Base-by-base conservation (phyloP, 345 rosid species). In the Sisymbrium altissimum region DNA sequence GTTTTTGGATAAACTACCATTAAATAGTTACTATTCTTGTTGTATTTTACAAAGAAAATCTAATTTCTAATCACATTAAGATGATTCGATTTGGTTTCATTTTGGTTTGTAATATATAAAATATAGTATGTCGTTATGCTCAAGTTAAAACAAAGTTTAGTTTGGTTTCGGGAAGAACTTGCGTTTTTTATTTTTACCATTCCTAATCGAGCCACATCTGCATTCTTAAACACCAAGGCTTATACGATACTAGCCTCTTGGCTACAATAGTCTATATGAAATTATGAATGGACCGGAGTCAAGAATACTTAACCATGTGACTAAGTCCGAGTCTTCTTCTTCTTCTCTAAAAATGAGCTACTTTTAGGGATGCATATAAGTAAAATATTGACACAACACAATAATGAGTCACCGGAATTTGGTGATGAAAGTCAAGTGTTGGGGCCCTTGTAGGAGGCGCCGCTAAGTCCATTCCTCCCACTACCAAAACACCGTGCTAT, bases 401-500 rank as follows among this genome's bases (percentile, higher is more conserved):
- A 75, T 75, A 41, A 68, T 68, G 64, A 64, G 46, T 73, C 71
- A 54, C 68, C 56, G 55, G 35, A 62, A 75, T 14, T 21, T 19
- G 30, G 44, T 27, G 19, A 56, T 33, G 48, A 75, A 75, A 75
- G 79, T 68, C 73, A 67, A 67, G 74, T 39, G 6, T 57, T 67
- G 73, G 79, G 79, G 21, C 68, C 79, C 60, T 67, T 19, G 4
- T 49, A 39, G 38, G 62, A 67, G 73, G 68, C 78, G 78, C 79
- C 72, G 59, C 65, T 72, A 54, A 73, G 77, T 64, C 54, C 67
- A 7, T 63, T 21, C 6, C 46, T 74, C 61, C 78, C 78, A 74
- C 78, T 74, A 66, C 5, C 41, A 19, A 74, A 53, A 75, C 76
- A 70, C 44, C 65, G 27, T 74, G 71, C 77, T 66, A 56, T 74